Conservation (phyloP, 257 asterid genomes). For the Verbena officinalis region DNA sequence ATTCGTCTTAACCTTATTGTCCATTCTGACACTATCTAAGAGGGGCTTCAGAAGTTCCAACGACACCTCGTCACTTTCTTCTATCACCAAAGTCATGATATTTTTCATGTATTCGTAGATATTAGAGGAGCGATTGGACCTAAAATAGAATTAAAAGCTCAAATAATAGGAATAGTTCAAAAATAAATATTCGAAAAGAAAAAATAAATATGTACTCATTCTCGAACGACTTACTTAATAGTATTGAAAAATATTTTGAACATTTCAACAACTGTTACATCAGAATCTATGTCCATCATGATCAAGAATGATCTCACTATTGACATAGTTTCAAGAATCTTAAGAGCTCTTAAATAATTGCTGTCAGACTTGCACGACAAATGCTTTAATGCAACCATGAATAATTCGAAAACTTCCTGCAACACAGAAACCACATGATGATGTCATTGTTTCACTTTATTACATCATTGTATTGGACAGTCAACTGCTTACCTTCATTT, state of each 20-base stretch:
- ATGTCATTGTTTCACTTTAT: not conserved
- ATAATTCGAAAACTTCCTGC: slow-evolving; percentile 38
- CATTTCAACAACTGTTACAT: slow-evolving; percentile 34
- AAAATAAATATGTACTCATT: not conserved
- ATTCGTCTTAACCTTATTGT: slow-evolving; percentile 39
- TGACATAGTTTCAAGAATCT: slow-evolving; percentile 41
- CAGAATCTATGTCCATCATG: slow-evolving; percentile 37
- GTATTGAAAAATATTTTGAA: slow-evolving; percentile 37
- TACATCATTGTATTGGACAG: not conserved
- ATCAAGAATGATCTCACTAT: slow-evolving; percentile 26
- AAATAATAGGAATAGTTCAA: slow-evolving; percentile 8
- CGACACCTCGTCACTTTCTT: slow-evolving; percentile 45
- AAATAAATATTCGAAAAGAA: not conserved
- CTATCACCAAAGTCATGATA: slow-evolving; percentile 40
- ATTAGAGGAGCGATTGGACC: slow-evolving; percentile 36
- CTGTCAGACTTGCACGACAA: slow-evolving; percentile 26
- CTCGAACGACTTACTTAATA: slow-evolving; percentile 38
- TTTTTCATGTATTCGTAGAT: slow-evolving; percentile 37
- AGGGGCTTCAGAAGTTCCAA: slow-evolving; percentile 43
- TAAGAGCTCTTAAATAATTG: slow-evolving; percentile 27
- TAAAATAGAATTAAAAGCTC: slow-evolving; percentile 33
- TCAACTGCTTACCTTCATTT: slow-evolving; percentile 32
- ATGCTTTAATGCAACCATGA: slow-evolving; percentile 37
- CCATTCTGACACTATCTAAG: slow-evolving; percentile 33
- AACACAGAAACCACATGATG: slow-evolving; percentile 12